These are phyloP conservation scores for Candida sanyiensis DNA, from an alignment of 805 yeast species.

Conservation along the genomic window DNA sequence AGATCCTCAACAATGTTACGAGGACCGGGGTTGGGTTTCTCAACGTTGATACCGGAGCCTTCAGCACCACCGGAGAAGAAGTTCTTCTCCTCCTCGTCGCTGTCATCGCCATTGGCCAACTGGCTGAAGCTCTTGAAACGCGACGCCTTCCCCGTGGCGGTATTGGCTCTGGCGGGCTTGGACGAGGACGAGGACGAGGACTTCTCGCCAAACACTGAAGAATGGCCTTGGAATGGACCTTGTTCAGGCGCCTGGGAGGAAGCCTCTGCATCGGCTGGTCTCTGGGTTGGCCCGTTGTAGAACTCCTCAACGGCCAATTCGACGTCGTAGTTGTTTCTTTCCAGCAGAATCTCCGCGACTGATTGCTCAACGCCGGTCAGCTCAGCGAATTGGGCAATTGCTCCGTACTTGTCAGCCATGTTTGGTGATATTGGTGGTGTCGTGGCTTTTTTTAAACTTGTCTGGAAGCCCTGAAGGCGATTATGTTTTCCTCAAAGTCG, in stretches of 20 bases:
- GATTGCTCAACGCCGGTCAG: constrained; percentile 19
- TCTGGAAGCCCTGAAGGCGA: background rate
- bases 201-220: background rate
- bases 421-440: background rate
- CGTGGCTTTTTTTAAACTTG: background rate
- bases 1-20: constrained; percentile 47
- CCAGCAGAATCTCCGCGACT: constrained; percentile 20
- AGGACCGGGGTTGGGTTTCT: constrained; percentile 49
- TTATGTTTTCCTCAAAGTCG: background rate
- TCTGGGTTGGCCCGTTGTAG: constrained; percentile 23
- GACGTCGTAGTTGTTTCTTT: constrained; percentile 27
- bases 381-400: constrained; percentile 15
- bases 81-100: constrained; percentile 51
- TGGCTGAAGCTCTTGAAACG: constrained; percentile 37
- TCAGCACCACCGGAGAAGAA: constrained; percentile 64
- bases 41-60: constrained; percentile 74
- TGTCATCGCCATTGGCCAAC: constrained; percentile 33
- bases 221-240: constrained; percentile 3
- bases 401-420: constrained; percentile 10
- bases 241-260: constrained; percentile 1
- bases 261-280: constrained; percentile 4
- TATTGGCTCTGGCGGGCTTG: constrained; percentile 5
- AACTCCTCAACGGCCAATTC: constrained; percentile 30
- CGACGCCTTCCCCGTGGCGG: constrained; percentile 16
- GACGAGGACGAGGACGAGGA: background rate